Percentiles rank a stretch among this genome's conserved stretches.
Conservation (phyloP, 495 filamentous ascomycete genomes). For the Saxophila tyrrhenica region DNA sequence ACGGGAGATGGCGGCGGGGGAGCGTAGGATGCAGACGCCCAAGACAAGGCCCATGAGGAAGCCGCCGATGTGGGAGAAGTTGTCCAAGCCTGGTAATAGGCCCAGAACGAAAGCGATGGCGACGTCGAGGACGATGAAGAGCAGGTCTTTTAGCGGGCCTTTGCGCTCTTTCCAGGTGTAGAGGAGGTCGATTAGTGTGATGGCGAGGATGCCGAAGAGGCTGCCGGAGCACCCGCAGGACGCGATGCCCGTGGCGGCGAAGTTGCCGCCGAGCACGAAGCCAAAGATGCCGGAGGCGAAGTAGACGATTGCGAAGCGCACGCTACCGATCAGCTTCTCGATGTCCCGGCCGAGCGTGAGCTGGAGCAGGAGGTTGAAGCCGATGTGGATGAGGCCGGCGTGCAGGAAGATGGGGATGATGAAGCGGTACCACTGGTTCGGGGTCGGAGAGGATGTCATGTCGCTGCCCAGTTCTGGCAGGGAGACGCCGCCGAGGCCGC, state of each 20-base stretch:
- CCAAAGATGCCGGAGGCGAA: conserved; percentile 88
- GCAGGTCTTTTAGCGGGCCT: conserved; percentile 64
- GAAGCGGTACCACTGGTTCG: conserved; percentile 95
- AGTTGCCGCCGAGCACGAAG: conserved; percentile 91
- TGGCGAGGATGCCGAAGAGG: conserved; percentile 82
- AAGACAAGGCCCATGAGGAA: conserved; percentile 86
- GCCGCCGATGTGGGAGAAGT: conserved; percentile 94
- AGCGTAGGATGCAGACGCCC: conserved; percentile 76
- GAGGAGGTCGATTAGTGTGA: conserved; percentile 76
- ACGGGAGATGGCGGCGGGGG: conserved; percentile 65
- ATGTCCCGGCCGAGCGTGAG: conserved; percentile 79
- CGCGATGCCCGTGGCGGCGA: conserved; percentile 63
- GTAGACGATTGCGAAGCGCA: conserved; percentile 82
- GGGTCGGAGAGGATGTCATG: conserved; percentile 41
- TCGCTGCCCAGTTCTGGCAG: conserved; percentile 39
- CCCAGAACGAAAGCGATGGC: conserved; percentile 85
- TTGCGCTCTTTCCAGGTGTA: conserved; percentile 77
- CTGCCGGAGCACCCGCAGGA: conserved; percentile 82
- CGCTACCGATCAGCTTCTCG: conserved; percentile 73
- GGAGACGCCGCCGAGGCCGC: conserved; percentile 65
- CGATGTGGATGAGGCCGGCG: conserved; percentile 84
- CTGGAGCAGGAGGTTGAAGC: conserved; percentile 87
- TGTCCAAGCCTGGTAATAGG: conserved; percentile 85
- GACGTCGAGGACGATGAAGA: conserved; percentile 75
- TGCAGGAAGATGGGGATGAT: conserved; percentile 94